A percentile compares a stretch with the other conserved stretches of the same genome.
phyloP scores from a whole-genome alignment of 2,329 filamentous ascomycete species.

The Cryoendolithus antarcticus region DNA sequence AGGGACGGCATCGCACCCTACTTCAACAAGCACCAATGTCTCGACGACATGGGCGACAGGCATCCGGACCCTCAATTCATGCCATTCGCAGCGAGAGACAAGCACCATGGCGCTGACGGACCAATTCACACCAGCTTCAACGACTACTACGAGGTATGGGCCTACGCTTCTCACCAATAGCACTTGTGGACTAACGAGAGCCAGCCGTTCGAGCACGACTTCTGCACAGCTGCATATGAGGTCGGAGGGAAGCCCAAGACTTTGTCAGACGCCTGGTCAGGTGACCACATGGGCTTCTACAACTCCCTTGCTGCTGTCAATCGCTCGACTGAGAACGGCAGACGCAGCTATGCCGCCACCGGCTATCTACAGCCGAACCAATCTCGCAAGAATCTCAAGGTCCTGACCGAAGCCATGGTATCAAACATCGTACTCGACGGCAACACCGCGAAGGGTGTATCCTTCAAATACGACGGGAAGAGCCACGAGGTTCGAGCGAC shows the following conservation, averaged over 20 bases:
- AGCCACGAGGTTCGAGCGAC: constrained; percentile 24
- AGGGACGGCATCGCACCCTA: constrained; percentile 37
- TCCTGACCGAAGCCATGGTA: constrained; percentile 36
- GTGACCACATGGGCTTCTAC: constrained; percentile 25
- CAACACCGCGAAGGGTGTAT: constrained; percentile 28
- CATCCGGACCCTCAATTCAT: constrained; percentile 17
- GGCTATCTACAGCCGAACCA: constrained; percentile 26
- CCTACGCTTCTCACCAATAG: too few relatives aligned
- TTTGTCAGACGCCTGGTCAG: constrained; percentile 22
- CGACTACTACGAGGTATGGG: constrained; percentile 14
- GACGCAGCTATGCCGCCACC: constrained; percentile 24
- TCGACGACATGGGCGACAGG: constrained; percentile 20
- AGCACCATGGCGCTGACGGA: constrained; percentile 24
- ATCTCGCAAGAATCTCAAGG: constrained; percentile 31
- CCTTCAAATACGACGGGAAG: constrained; percentile 28
- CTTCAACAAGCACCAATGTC: constrained; percentile 26
- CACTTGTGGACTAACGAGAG: not conserved
- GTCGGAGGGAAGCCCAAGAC: constrained; percentile 24
- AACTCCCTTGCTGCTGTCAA: constrained; percentile 18
- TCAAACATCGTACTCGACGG: constrained; percentile 35
- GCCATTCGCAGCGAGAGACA: constrained; percentile 18
- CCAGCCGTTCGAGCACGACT: constrained; percentile 24
- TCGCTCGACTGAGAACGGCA: constrained; percentile 18
- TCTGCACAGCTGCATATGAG: constrained; percentile 24
- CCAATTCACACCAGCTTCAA: constrained; percentile 27